These are phyloP conservation scores for Thelonectria rubi DNA, from an alignment of 2,329 filamentous ascomycete species.

Conservation along the genomic window DNA sequence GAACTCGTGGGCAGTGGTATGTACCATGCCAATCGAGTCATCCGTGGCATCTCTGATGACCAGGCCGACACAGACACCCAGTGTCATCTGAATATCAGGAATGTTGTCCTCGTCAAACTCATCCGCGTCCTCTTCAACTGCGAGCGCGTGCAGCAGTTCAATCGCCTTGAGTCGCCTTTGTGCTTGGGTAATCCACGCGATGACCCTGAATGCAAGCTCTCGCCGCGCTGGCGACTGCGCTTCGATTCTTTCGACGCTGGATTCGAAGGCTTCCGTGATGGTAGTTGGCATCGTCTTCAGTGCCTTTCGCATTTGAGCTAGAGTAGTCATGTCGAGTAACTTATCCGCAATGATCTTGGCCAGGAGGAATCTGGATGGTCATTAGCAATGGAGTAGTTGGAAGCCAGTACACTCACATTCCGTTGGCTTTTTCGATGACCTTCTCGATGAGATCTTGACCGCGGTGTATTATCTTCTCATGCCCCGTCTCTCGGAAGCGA, in stretches of 20 bases:
- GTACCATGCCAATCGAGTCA: constrained; percentile 9
- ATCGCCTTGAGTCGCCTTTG: constrained; percentile 3
- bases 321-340: constrained; percentile 8
- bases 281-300: constrained; percentile 1
- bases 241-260: constrained; percentile 4
- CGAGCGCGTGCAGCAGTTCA: background rate
- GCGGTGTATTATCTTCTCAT: background rate
- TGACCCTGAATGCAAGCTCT: constrained; percentile 6
- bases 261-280: constrained; percentile 7
- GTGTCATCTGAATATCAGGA: constrained; percentile 3
- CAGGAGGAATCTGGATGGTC: background rate
- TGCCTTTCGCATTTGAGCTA: constrained; percentile 3
- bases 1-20: constrained; percentile 8
- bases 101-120: constrained; percentile 12
- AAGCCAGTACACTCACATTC: background rate
- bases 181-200: constrained; percentile 4
- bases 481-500: background rate
- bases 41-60: background rate
- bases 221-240: background rate
- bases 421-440: constrained; percentile 2
- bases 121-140: constrained; percentile 1
- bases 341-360: constrained; percentile 2
- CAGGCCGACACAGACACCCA: background rate
- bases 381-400: background rate
- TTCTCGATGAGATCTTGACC: constrained; percentile 2